Base-by-base conservation (phyloP, 1,284 basidiomycete species). In the Thecaphora frezii region DNA sequence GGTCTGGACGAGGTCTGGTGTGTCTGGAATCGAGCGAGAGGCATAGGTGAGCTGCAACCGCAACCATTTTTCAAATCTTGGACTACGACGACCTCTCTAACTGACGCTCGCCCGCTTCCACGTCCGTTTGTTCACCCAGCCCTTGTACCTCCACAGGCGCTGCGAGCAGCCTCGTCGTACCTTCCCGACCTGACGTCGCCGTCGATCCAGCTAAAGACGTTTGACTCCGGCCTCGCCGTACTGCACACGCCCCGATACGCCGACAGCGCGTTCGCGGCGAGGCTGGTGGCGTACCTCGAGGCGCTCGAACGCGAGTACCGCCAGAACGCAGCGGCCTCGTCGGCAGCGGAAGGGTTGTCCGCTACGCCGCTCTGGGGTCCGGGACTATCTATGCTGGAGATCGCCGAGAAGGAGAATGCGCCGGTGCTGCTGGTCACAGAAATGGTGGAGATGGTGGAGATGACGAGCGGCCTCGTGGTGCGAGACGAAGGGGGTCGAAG, bases 1-100 rank as follows among this genome's bases (percentile, higher is more conserved):
- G 90, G 88, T 0, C 82, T 97, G 19, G 94, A 98, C 78, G 93
- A 97, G 78, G 89, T 92, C 0, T 98, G 94, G 94, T 92, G 92
- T 41, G 85, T 90, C 1, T 98, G 94, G 94, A 97, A 97, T 79
- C 87, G 94, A 48, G 92, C 91, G 1, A 82, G 94, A 55, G 94
- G 94, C 46, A 88, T 97, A 47, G 88, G 92, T 92, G 74, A 77
- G 90, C 82, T 28, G n/a, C n/a, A n/a, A n/a, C n/a, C n/a, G n/a
- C n/a, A n/a, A n/a, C n/a, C n/a, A n/a, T n/a, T n/a, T n/a, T n/a
- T n/a, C n/a, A n/a, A n/a, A n/a, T n/a, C n/a, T n/a, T n/a, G n/a
- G n/a, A n/a, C n/a, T n/a, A n/a, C n/a, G n/a, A n/a, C n/a, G n/a
- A n/a, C n/a, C n/a, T n/a, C n/a, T n/a, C n/a, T n/a, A n/a, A n/a